Evolutionary conservation across 2,329 filamentous ascomycete species (phyloP), one percentile per base, ranked within the genome.

Genomic region (Metarhizium rileyi): DNA sequence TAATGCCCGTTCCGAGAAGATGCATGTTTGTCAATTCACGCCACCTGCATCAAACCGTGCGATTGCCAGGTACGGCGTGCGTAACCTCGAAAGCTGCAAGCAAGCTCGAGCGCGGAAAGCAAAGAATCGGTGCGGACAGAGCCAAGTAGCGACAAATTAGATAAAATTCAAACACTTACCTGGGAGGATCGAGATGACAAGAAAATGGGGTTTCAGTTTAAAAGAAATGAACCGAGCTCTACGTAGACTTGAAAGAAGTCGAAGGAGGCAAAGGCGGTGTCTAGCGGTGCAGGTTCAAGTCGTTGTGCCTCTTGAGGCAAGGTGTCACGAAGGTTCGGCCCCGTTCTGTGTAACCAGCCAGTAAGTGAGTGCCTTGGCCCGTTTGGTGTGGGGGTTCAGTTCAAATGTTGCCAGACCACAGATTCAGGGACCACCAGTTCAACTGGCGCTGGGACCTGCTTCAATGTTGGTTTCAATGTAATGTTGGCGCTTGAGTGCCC

Each of bases 261-360:
- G 33, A 42, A 40, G 43, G 30, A 25, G 27, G 47, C 44, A 55
- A 25, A 23, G 25, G 30, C 26, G 43, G 43, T 20, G 26, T 41
- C 8, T 44, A 30, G 18, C 14, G 25, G n/a, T 44, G 52, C 40
- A 25, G 5, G 23, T 23, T 30, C 27, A 10, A 27, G 41, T 61
- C 58, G 61, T 59, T n/a, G 61, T 63, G 56, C 59, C 49, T n/a
- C 50, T 63, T 63, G 53, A 57, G 60, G 63, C 58, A 66, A 66
- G 58, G 64, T 66, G 64, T 63, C 63, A 62, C 60, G 52, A 61
- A 58, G 23, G 22, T 33, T 25, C n/a, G 35, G 18, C 36, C 48
- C 36, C 43, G 44, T 47, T 44, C 25, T 28, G 23, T 38, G n/a
- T n/a, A n/a, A 44, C 25, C 33, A 36, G 10, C 44, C 30, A 44